phyloP scores from a whole-genome alignment of 129 eudicot genomes.

The Daucus carota region DNA sequence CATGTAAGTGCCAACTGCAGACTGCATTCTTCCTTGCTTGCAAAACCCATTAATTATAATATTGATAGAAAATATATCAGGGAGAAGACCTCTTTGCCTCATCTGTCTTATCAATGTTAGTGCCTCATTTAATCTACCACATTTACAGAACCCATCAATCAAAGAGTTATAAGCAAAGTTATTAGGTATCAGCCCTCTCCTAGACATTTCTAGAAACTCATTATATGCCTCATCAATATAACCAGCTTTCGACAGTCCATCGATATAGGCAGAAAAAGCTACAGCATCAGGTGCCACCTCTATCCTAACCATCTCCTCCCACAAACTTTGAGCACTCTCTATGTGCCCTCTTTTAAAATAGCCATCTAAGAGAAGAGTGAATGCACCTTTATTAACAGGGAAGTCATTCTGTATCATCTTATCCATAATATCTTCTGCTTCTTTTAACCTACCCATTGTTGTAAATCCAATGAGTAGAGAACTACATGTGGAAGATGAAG shows the following conservation, averaged over 20 bases:
- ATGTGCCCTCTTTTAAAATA: constrained; percentile 59
- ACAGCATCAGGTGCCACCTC: constrained; percentile 75
- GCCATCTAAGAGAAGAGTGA: constrained; percentile 73
- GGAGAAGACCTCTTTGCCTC: constrained; percentile 65
- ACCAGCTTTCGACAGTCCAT: constrained; percentile 70
- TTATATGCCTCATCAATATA: constrained; percentile 53
- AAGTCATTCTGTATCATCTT: constrained; percentile 50
- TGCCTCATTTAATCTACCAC: constrained; percentile 45
- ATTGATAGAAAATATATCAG: constrained; percentile 62
- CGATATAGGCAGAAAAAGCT: constrained; percentile 67
- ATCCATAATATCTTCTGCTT: constrained; percentile 55
- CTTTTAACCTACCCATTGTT: constrained; percentile 54
- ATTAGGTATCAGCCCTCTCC: constrained; percentile 66
- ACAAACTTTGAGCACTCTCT: constrained; percentile 58
- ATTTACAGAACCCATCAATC: constrained; percentile 60
- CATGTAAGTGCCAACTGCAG: constrained; percentile 50
- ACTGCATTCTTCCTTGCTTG: constrained; percentile 73
- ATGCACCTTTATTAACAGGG: constrained; percentile 62
- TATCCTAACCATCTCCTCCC: constrained; percentile 51
- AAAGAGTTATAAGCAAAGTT: constrained; percentile 77
- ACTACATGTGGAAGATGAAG: constrained; percentile 67
- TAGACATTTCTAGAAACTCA: constrained; percentile 50
- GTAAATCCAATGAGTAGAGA: constrained; percentile 67
- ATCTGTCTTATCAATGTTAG: constrained; percentile 65
- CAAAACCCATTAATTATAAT: constrained; percentile 76